Base-by-base conservation (phyloP, 208 protist species). In the Leishmania martiniquensis region DNA sequence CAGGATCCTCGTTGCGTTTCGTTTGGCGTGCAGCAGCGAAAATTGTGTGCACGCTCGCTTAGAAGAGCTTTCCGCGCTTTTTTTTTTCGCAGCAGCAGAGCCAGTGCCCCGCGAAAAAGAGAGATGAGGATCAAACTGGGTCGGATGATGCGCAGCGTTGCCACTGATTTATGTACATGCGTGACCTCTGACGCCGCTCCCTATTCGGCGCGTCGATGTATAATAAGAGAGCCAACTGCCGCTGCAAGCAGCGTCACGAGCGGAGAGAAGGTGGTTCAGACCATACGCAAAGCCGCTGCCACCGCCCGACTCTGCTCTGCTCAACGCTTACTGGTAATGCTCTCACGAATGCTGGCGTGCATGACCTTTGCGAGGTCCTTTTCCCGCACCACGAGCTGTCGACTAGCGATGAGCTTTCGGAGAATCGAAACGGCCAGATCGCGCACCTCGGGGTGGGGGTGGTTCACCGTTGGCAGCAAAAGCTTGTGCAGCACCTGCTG, bases 371-470 rank as follows among this genome's bases (percentile, higher is more conserved):
- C 65, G 12, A 91, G 51, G 49, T 91, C 87, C 32, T 77, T 86
- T 20, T 88, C 85, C n/a, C 85, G 87, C 3, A 95, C 20, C 7
- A 63, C 77, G 2, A 95, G 51, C 20, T 84, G 75, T 4, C 76
- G 71, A 3, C 71, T 66, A 0, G 79, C 39, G 6, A 95, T 70
- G 2, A 98, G 80, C 42, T 65, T 78, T 5, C 70, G 75, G 22
- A 90, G 65, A 44, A 95, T 59, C 12, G 71, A 85, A 0, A 84
- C 83, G 1, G 89, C 91, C 29, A 89, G 55, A 76, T 98, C 93
- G 7, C 95, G 92, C 74, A 97, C 95, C 25, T 97, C 95, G 1
- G 72, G 52, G 65, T 89, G 92, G 15, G 85, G 85, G 76, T 97
- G 92, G 69, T 96, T 95, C 25, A 97, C 74, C 20, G 84, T 87